phyloP scores from a whole-genome alignment of 176 grass and related monocot genomes.

The Areca catechu region DNA sequence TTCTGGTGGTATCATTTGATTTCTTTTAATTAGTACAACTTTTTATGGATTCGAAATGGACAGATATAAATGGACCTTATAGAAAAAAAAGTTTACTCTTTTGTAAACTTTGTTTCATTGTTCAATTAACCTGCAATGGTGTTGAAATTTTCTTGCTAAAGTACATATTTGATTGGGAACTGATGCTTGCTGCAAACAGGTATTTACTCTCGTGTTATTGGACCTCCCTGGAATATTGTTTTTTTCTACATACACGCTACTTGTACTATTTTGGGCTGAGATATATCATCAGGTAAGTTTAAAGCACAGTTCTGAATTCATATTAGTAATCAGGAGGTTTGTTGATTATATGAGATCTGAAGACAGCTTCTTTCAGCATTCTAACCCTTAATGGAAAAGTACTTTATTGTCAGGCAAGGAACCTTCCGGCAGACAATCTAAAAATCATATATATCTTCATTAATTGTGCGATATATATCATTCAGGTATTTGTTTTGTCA shows the following conservation, averaged over 20 bases:
- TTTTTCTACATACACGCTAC: slow-evolving; percentile 88
- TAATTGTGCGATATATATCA: slow-evolving; percentile 55
- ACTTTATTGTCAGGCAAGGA: slow-evolving; percentile 43
- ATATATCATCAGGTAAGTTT: slow-evolving; percentile 80
- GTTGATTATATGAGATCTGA: no score
- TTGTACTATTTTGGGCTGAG: slow-evolving; percentile 93
- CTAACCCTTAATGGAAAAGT: background rate
- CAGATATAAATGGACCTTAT: no score
- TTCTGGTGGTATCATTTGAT: no score
- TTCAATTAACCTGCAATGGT: no score
- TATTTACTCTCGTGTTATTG: slow-evolving; percentile 51
- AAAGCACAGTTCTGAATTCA: background rate
- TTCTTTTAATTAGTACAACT: no score
- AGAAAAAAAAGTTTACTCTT: no score
- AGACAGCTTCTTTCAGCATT: background rate
- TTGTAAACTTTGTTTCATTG: no score
- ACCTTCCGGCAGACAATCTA: slow-evolving; percentile 60
- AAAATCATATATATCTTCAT: slow-evolving; percentile 47
- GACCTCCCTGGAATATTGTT: slow-evolving; percentile 78
- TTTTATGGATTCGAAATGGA: no score
- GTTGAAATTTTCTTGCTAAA: no score
- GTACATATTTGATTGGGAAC: no score
- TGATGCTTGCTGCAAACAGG: slow-evolving; percentile 27
- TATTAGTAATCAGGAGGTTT: no score
- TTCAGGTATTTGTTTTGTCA: slow-evolving; percentile 47